These are phyloP conservation scores for Monilinia laxa DNA, from an alignment of 2,329 filamentous ascomycete genomes.

Conservation along the genomic window DNA sequence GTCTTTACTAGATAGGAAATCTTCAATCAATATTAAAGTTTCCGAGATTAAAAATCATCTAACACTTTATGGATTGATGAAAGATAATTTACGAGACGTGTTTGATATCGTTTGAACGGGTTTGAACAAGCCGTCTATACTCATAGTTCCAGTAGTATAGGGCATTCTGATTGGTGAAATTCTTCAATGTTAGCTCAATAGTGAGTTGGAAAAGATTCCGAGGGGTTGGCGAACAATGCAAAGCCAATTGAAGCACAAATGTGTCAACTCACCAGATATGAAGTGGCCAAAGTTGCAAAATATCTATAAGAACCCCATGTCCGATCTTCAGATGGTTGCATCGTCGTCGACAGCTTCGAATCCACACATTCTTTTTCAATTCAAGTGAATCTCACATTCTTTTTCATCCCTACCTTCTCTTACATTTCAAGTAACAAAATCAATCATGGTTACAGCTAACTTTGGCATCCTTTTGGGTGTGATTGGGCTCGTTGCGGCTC, in stretches of 20 bases:
- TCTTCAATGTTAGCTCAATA: background rate
- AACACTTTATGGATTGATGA: background rate
- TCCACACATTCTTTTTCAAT: background rate
- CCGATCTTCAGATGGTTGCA: background rate
- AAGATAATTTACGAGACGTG: background rate
- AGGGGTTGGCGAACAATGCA: background rate
- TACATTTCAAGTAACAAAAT: background rate
- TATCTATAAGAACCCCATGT: background rate
- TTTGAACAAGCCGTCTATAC: background rate
- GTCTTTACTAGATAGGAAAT: no score
- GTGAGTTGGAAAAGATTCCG: background rate
- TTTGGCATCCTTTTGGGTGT: background rate
- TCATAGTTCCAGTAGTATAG: background rate
- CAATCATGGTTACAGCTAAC: background rate
- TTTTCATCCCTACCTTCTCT: no score
- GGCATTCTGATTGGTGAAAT: background rate
- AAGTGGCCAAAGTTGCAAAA: background rate
- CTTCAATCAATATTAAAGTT: no score
- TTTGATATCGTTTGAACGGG: background rate
- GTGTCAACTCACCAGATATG: background rate
- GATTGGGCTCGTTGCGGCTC: background rate
- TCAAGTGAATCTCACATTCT: background rate
- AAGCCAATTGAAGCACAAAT: background rate
- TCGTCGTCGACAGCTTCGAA: background rate
- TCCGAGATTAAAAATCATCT: no score